Evolutionary conservation across 495 filamentous ascomycete genomes (phyloP).

Genomic region (Penicillium flavigenum): DNA sequence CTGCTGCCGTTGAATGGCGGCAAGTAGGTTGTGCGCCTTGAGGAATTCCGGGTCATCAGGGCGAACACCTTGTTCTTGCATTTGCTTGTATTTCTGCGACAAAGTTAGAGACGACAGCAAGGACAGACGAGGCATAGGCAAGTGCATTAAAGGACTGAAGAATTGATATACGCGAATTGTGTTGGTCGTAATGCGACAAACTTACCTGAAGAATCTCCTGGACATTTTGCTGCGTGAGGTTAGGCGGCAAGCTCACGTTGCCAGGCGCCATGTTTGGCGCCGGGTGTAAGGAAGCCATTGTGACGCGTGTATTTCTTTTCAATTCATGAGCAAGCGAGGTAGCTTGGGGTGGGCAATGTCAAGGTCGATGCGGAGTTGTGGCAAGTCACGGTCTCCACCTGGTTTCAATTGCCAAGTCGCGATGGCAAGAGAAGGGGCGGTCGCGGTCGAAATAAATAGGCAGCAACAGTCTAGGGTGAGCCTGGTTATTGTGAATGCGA

Average conservation of each 20-base stretch:
- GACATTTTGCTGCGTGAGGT: constrained; percentile 59
- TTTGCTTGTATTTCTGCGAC: constrained; percentile 71
- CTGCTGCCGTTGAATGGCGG: constrained; percentile 63
- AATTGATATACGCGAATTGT: constrained; percentile 1
- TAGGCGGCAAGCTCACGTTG: constrained; percentile 54
- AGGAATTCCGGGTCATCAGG: constrained; percentile 77
- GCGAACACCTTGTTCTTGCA: constrained; percentile 73
- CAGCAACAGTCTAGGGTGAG: constrained; percentile 15
- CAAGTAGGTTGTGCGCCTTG: constrained; percentile 67
- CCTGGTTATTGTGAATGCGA: constrained; percentile 32
- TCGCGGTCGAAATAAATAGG: constrained; percentile 10
- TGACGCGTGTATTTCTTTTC: constrained; percentile 36
- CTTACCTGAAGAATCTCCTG: constrained; percentile 62
- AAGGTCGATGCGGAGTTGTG: constrained; percentile 12
- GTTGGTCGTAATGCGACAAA: constrained; percentile 10
- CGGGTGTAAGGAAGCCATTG: constrained; percentile 77
- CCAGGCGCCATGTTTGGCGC: constrained; percentile 62
- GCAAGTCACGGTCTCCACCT: constrained; percentile 25
- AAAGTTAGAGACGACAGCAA: constrained; percentile 25
- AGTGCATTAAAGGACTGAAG: background rate
- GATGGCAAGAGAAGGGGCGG: constrained; percentile 14
- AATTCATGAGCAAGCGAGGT: constrained; percentile 35
- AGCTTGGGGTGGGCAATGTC: constrained; percentile 18
- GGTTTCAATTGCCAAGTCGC: constrained; percentile 26
- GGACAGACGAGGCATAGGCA: background rate